These are phyloP conservation scores for Cyamopsis tetragonoloba DNA, from an alignment of 306 rosid species.

Conservation along the genomic window DNA sequence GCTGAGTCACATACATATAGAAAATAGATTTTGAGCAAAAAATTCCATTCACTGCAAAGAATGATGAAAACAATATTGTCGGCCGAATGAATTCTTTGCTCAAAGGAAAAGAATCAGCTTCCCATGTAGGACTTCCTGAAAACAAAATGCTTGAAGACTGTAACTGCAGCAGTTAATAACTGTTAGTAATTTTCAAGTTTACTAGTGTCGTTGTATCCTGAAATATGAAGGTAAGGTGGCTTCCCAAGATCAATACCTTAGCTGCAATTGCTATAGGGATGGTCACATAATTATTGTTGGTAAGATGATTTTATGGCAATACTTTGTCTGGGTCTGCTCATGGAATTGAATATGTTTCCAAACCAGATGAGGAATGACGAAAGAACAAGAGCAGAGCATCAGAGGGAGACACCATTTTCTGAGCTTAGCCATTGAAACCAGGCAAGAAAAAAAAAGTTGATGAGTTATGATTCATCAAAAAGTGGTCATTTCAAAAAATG, in stretches of 20 bases:
- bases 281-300: background rate
- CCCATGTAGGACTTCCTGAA: too few species aligned
- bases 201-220: background rate
- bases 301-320: background rate
- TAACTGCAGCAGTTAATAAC: too few species aligned
- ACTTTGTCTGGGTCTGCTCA: background rate
- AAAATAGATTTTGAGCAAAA: too few species aligned
- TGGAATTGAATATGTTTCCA: background rate
- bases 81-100: too few species aligned
- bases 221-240: background rate
- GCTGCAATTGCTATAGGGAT: background rate
- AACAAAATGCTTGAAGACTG: too few species aligned
- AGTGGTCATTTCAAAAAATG: background rate
- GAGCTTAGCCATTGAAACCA: background rate
- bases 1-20: too few species aligned
- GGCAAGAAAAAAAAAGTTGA: background rate
- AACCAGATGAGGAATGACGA: background rate
- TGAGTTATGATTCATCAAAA: background rate
- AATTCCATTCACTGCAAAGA: too few species aligned
- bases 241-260: background rate
- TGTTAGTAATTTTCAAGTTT: too few species aligned
- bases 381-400: too few species aligned
- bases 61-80: too few species aligned
- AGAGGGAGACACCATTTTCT: background rate
- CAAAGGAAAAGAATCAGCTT: too few species aligned